Percentiles rank a stretch among this genome's conserved stretches.
Evolutionary conservation across 2,329 filamentous ascomycete species (phyloP).

Genomic region (Proliferodiscus dingleyae): DNA sequence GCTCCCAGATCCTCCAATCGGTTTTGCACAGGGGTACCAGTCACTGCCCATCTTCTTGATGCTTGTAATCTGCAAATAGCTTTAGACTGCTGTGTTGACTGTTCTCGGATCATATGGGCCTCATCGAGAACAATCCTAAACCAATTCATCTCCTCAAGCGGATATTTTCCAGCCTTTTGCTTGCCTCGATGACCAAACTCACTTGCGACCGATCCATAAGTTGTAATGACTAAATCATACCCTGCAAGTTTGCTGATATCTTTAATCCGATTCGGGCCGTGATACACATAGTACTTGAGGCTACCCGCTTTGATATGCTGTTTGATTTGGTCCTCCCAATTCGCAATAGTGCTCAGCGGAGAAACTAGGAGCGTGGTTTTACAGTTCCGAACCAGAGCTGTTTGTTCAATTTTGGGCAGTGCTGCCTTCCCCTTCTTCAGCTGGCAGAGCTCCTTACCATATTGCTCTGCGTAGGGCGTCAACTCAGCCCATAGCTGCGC

Average conservation of each 20-base stretch:
- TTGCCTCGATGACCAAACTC: slow-evolving; percentile 65
- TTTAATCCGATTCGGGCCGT: slow-evolving; percentile 71
- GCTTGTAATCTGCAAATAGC: slow-evolving; percentile 77
- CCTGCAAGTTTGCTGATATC: slow-evolving; percentile 62
- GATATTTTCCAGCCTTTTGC: slow-evolving; percentile 53
- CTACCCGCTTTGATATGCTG: slow-evolving; percentile 64
- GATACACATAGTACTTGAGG: slow-evolving; percentile 77
- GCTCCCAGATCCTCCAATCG: slow-evolving; percentile 85
- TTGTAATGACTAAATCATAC: slow-evolving; percentile 85
- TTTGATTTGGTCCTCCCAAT: slow-evolving; percentile 91
- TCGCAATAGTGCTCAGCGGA: slow-evolving; percentile 84
- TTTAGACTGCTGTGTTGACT: slow-evolving; percentile 74
- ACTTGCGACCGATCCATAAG: slow-evolving; percentile 81
- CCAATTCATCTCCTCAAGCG: slow-evolving; percentile 78
- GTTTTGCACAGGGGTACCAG: slow-evolving; percentile 93
- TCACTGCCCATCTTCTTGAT: slow-evolving; percentile 90
- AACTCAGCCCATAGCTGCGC: slow-evolving; percentile 57
- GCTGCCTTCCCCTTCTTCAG: slow-evolving; percentile 25
- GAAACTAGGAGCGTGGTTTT: slow-evolving; percentile 82
- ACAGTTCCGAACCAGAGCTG: slow-evolving; percentile 57
- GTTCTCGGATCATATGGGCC: slow-evolving; percentile 89
- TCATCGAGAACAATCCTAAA: slow-evolving; percentile 93
- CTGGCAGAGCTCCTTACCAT: slow-evolving; percentile 30
- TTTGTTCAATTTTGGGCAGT: slow-evolving; percentile 29
- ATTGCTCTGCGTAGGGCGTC: slow-evolving; percentile 37